Evolutionary conservation across 2,329 filamentous ascomycete species (phyloP), one percentile per base, ranked within the genome.

Genomic region (Bipolaris bicolor): DNA sequence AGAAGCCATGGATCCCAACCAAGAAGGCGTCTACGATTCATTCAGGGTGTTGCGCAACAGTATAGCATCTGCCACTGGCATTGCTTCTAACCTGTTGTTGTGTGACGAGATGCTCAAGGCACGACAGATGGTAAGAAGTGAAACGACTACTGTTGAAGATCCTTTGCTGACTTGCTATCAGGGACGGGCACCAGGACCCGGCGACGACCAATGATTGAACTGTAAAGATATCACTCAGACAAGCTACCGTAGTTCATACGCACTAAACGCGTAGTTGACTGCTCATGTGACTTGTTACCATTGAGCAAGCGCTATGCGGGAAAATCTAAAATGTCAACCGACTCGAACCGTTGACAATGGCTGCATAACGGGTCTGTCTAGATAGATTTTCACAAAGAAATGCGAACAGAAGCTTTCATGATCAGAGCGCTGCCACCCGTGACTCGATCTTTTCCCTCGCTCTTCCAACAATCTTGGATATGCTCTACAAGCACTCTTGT

Each of bases 71-170:
- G 95, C 92, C 77, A 90, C 94, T 24, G 92, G 95, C 62, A 99
- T 99, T 72, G 94, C 95, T 5, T 94, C 91, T 9, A 99, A 99
- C 80, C 82, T 99, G 64, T 82, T 99, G 65, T 85, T 99, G 48
- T 99, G 95, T 73, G 95, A 99, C 73, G 95, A 99, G 83, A 85
- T 99, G 82, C 83, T 99, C 70, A 99, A 99, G 84, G 95, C 95
- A 60, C 86, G 95, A 76, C 94, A 99, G 82, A 99, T 99, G 95
- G 89, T 73, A 64, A 61, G 66, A 22, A 20, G 3, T 13, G 16
- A 34, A 29, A 33, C 9, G 24, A 24, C n/a, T 31, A 5, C 40
- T 41, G 22, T 40, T 15, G 11, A 33, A 20, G 2, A 22, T 20
- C 24, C 40, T 2, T 48, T 54, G 49, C 55, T 59, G 40, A 66